phyloP scores from a whole-genome alignment of 371 early-diverging fungal species.

The Haplosporangium sp. region DNA sequence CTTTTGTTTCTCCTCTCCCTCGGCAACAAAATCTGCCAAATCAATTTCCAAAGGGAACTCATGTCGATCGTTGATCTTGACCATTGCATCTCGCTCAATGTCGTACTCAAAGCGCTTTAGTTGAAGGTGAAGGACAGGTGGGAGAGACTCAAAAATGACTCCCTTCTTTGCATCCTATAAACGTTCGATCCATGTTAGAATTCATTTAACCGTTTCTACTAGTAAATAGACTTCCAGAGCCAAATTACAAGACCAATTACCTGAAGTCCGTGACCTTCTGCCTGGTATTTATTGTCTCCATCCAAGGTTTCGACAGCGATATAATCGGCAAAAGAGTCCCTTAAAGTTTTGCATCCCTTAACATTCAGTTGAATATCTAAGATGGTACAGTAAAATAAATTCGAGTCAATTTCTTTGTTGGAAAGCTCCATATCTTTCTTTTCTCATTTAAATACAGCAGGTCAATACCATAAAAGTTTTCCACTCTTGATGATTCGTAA shows the following conservation, averaged over 20 bases:
- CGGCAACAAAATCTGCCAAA: conserved; percentile 86
- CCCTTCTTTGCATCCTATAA: conserved; percentile 92
- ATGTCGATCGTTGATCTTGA: conserved; percentile 99
- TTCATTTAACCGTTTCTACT: not conserved
- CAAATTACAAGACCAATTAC: conserved; percentile 11
- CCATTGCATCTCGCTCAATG: conserved; percentile 90
- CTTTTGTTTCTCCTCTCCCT: conserved; percentile 65
- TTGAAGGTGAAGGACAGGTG: conserved; percentile 98
- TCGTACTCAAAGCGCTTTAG: conserved; percentile 99
- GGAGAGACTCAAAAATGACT: conserved; percentile 94
- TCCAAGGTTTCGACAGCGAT: conserved; percentile 91
- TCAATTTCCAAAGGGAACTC: conserved; percentile 96
- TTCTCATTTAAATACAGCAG: not conserved
- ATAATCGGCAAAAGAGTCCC: conserved; percentile 95
- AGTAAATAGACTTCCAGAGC: not conserved
- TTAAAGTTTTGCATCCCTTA: conserved; percentile 89
- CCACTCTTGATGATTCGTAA: conserved; percentile 93
- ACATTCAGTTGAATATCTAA: conserved; percentile 95
- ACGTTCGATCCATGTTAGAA: not conserved
- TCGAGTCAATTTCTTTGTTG: not conserved
- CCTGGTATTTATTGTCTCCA: conserved; percentile 98
- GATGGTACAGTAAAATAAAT: not conserved
- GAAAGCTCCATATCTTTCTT: not conserved
- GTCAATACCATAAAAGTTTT: conserved; percentile 83
- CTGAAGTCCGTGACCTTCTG: conserved; percentile 97